phyloP scores from a whole-genome alignment of 805 yeast genomes.

The Candida andamanensis region DNA sequence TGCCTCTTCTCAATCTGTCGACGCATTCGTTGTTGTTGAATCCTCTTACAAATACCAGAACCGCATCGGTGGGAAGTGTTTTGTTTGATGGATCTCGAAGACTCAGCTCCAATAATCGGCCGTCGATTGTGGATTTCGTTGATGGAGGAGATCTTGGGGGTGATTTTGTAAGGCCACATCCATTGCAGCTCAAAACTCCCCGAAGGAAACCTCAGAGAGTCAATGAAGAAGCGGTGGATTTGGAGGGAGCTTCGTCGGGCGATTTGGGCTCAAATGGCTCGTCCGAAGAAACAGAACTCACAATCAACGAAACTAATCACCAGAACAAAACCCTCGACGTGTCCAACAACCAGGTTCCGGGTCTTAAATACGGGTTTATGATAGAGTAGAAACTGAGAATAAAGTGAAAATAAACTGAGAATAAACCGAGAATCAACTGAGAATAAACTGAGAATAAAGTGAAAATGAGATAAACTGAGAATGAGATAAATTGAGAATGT shows the following conservation, averaged over 20 bases:
- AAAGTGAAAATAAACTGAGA: no score
- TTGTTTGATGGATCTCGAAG: conserved; percentile 17
- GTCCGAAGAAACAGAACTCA: no score
- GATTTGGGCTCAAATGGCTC: no score
- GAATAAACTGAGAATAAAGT: no score
- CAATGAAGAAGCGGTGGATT: conserved; percentile 1
- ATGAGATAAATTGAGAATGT: no score
- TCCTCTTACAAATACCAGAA: conserved; percentile 10
- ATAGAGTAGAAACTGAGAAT: conserved; percentile 7
- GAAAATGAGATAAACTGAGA: no score
- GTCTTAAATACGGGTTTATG: conserved; percentile 8
- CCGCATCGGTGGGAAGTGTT: conserved; percentile 22
- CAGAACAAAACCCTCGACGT: no score
- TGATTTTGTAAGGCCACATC: conserved; percentile 7
- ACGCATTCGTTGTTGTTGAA: conserved; percentile 15
- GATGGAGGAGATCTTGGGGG: conserved; percentile 23
- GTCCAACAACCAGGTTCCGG: no score
- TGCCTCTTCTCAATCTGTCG: conserved; percentile 27
- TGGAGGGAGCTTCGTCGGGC: no score
- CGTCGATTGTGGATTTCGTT: conserved; percentile 19
- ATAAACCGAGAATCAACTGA: no score
- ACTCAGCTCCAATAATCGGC: conserved; percentile 13
- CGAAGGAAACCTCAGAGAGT: conserved; percentile 1
- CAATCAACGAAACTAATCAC: no score
- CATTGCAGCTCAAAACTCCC: not conserved